Base-by-base conservation (phyloP, 495 filamentous ascomycete species). In the Penicillium angulare region DNA sequence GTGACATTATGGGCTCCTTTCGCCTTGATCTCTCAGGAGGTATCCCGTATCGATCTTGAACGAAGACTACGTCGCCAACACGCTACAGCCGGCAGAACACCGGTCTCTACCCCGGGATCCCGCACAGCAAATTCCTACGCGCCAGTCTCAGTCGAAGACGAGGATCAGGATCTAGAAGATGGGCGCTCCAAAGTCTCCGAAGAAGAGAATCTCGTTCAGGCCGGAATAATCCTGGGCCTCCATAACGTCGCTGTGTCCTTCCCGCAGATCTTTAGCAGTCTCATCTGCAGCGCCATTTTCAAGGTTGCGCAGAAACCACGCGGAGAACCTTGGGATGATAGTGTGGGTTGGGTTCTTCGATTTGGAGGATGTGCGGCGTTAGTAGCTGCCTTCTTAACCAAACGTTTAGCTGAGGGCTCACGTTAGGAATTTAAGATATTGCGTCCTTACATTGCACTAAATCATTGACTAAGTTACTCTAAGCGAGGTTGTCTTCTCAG, bases 221-320 rank as follows among this genome's bases (percentile, higher is more conserved):
- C 91, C 1, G 91, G 91, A 12, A 87, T 96, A 18, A 85, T 96
- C 26, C 76, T 96, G 2, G 91, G 91, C 2, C 85, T 96, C 18
- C 91, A 96, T 70, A 96, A 96, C 64, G 90, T 96, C 66, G 86
- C 90, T 21, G 83, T 96, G 51, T 87, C 89, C 0, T 81, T 90
- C 17, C 91, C 91, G 12, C 91, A 96, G 66, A 88, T 95, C 45
- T 79, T 96, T 29, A 89, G 90, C 13, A 95, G 90, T 39, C 67
- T 96, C 23, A 79, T 84, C 4, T 89, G 86, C 52, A 89, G 85
- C 64, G 77, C 84, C 41, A 88, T 96, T 45, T 96, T 96, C 72
- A 82, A 80, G 53, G 65, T 79, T 22, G 78, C 89, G 57, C 91
- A 96, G 68, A 93, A 92, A 66, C 88, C 87, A 8, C 75, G 91